Base-by-base conservation (phyloP, 371 early-diverging fungal species). In the Thermomucor indicae-seudaticae region DNA sequence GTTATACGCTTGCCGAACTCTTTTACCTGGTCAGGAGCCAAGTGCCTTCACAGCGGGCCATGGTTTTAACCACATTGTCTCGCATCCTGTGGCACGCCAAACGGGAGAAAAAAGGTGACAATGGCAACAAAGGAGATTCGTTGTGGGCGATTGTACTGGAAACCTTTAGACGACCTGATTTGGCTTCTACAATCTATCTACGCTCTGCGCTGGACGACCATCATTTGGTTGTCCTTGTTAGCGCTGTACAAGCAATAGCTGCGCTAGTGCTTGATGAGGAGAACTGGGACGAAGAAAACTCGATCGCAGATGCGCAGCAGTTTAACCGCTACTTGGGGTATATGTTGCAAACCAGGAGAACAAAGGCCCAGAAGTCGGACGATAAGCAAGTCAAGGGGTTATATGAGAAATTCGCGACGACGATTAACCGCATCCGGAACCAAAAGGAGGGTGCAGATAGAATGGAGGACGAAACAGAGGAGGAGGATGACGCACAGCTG, bases 1-100 rank as follows among this genome's bases (percentile, higher is more conserved):
- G 95, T 4, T 95, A 95, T 65, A 91, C 94, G 0, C 58, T 94
- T 1, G 79, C 84, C 0, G 96, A 95, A 64, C 58, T 95, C 5
- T 67, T 90, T 29, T 82, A 89, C 56, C 70, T 95, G 28, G 75
- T 82, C 23, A 85, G 91, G 48, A 92, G 93, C 55, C 83, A 86
- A 2, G 86, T 91, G 1, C 85, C 93, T 0, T 75, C 88, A 19
- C 96, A 95, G 64, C 76, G 93, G 2, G 78, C 81, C n/a, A 70
- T 90, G 22, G 82, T 87, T 2, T 62, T 91, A 45, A 79, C 72
- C 25, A 76, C 80, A 4, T 52, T 93, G 0, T 74, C 81, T 5
- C 70, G 71, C n/a, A 77, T 91, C 22, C 43, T 89, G 5, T 64
- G 59, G 25, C 79, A 75, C 25, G 62, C 86, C 35, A 78, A 81